Evolutionary conservation across 1,284 basidiomycete species (phyloP).

Genomic region (Ustilago nuda): DNA sequence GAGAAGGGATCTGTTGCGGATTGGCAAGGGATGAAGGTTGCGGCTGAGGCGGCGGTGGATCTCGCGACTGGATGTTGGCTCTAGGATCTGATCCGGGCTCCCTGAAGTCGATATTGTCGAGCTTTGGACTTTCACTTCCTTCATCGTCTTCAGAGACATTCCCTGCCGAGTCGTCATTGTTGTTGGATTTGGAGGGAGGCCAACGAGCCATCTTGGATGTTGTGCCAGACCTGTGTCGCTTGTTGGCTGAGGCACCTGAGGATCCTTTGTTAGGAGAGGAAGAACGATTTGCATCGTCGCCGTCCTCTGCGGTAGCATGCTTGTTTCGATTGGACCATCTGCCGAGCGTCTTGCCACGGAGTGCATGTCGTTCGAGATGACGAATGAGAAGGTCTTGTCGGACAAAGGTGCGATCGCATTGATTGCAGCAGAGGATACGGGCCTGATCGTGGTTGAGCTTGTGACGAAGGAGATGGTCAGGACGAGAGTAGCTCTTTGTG

Average conservation of each 20-base stretch:
- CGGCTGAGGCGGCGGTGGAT: conserved; percentile 2
- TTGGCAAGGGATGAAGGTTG: conserved; percentile 7
- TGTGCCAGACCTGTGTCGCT: conserved; percentile 20
- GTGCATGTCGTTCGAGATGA: conserved; percentile 56
- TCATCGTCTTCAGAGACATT: conserved; percentile 21
- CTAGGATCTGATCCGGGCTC: background rate
- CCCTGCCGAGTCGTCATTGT: conserved; percentile 14
- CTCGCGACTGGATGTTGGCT: conserved; percentile 9
- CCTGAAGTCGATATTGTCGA: background rate
- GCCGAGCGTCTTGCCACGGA: conserved; percentile 54
- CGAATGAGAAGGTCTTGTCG: conserved; percentile 57
- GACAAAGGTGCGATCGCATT: conserved; percentile 61
- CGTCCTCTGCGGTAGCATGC: conserved; percentile 39
- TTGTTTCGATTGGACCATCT: conserved; percentile 55
- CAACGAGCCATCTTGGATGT: conserved; percentile 15
- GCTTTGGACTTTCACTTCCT: conserved; percentile 9
- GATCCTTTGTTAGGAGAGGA: conserved; percentile 18
- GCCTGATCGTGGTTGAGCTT: conserved; percentile 59
- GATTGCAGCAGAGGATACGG: conserved; percentile 50
- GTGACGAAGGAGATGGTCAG: conserved; percentile 57
- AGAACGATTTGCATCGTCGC: conserved; percentile 15
- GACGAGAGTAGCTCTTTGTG: conserved; percentile 55
- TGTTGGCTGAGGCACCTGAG: conserved; percentile 3
- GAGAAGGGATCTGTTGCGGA: conserved; percentile 13
- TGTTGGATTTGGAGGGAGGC: background rate